Evolutionary conservation across 2,329 filamentous ascomycete species (phyloP), one percentile per base, ranked within the genome.

Genomic region (Penicillium sp.): DNA sequence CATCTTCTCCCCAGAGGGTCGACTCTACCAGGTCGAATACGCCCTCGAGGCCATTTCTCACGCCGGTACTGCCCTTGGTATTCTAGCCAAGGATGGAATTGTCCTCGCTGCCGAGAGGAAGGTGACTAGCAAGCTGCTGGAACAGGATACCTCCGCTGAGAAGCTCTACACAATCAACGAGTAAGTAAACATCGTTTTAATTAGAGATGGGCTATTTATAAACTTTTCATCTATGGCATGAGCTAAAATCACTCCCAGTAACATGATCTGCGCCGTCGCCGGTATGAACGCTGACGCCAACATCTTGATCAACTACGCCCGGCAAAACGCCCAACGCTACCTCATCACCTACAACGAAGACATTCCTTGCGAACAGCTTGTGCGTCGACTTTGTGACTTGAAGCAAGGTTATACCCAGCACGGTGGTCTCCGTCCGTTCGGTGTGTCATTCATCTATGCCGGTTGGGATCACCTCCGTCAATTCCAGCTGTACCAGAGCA

Each of bases 351-450:
- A 99, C 85, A 96, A 98, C 83, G 93, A 97, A 89, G 95, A 99
- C 75, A 99, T 99, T 64, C 95, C 95, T 58, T 99, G 95, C 82
- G 95, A 99, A 78, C 95, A 99, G 79, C 90, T 99, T 57, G 95
- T 99, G 60, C 92, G 95, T 70, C 87, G 91, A 68, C 85, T 99
- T 70, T 99, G 96, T 80, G 95, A 99, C 81, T 82, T 98, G 66
- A 99, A 99, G 84, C 95, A 99, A 80, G 93, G 95, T 61, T 99
- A 99, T 82, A 99, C 95, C 64, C 95, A 99, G 77, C 95, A 98
- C 73, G 95, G 95, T 84, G 95, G 95, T 82, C 90, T 99, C 57
- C 91, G 95, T 68, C 95, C 95, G 16, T 99, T 99, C 70, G 95
- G 95, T 77, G 95, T 99, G 48, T 97, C 93, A 48, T 98, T 99